These are phyloP conservation scores for Beauveria pseudobassiana DNA, from an alignment of 2,329 filamentous ascomycete species.

Conservation along the genomic window DNA sequence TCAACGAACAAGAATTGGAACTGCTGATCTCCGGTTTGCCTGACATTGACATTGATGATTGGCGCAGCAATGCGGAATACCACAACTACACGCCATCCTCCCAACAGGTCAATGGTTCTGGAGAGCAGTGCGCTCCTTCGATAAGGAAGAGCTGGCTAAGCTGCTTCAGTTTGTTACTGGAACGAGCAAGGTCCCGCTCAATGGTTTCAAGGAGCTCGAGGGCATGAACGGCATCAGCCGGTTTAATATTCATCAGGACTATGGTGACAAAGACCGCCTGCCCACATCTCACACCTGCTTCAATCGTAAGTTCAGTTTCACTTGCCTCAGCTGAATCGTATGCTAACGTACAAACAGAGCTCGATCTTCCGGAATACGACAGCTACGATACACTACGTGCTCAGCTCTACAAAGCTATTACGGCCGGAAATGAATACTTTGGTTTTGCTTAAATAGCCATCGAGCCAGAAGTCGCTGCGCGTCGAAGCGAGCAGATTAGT, in stretches of 20 bases:
- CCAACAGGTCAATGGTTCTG: slow-evolving; percentile 99
- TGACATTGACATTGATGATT: slow-evolving; percentile 96
- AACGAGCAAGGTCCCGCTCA: slow-evolving; percentile 95
- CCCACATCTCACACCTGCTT: slow-evolving; percentile 98
- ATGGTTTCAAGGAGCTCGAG: slow-evolving; percentile 97
- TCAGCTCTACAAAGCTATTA: slow-evolving; percentile 90
- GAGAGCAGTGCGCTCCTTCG: slow-evolving; percentile 92
- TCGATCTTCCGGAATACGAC: slow-evolving; percentile 97
- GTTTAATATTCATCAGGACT: slow-evolving; percentile 98
- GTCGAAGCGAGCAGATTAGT: background rate
- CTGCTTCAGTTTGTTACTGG: slow-evolving; percentile 96
- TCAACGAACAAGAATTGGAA: slow-evolving; percentile 97
- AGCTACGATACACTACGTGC: slow-evolving; percentile 85
- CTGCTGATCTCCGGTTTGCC: slow-evolving; percentile 92
- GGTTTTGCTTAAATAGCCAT: slow-evolving; percentile 59
- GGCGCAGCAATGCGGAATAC: slow-evolving; percentile 98
- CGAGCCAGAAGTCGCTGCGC: background rate
- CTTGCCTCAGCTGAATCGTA: background rate
- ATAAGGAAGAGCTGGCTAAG: slow-evolving; percentile 98
- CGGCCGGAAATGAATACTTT: slow-evolving; percentile 95
- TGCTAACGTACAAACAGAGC: slow-evolving; percentile 54
- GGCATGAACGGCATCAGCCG: slow-evolving; percentile 98
- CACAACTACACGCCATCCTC: slow-evolving; percentile 95
- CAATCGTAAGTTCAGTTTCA: slow-evolving; percentile 70
- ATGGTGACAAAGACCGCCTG: slow-evolving; percentile 89